A percentile compares a stretch with the other conserved stretches of the same genome.
phyloP scores from a whole-genome alignment of 169 alveolate species.

The Cryptosporidium muris region DNA sequence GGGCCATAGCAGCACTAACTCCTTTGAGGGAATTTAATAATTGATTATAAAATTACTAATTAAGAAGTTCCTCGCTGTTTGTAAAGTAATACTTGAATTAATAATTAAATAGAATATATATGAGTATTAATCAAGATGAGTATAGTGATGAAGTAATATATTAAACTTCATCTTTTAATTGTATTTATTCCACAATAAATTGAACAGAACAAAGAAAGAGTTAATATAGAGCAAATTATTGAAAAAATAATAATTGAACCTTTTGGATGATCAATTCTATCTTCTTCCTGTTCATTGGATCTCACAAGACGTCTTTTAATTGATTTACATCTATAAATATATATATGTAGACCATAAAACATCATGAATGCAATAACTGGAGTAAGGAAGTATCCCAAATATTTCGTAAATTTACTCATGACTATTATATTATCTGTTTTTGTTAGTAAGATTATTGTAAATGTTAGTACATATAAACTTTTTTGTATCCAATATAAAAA shows the following conservation, averaged over 20 bases:
- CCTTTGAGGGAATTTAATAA: too few relatives aligned
- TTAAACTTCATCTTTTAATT: too few relatives aligned
- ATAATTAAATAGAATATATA: too few relatives aligned
- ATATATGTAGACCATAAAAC: constrained; percentile 29
- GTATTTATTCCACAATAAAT: too few relatives aligned
- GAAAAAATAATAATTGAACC: constrained; percentile 49
- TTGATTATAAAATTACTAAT: too few relatives aligned
- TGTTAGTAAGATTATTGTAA: constrained; percentile 71
- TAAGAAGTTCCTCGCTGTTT: too few relatives aligned
- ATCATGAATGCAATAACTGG: constrained; percentile 17
- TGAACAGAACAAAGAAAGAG: constrained; percentile 1
- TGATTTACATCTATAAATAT: constrained; percentile 28
- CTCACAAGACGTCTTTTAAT: constrained; percentile 51
- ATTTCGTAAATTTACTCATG: neutral
- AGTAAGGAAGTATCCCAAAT: constrained; percentile 14
- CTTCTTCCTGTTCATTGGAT: constrained; percentile 56
- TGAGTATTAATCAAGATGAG: too few relatives aligned
- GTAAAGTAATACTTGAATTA: too few relatives aligned
- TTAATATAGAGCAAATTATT: constrained; percentile 22
- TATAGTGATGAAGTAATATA: too few relatives aligned
- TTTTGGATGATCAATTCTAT: constrained; percentile 61
- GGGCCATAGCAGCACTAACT: neutral
- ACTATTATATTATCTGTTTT: constrained; percentile 39
- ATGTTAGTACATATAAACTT: constrained; percentile 75
- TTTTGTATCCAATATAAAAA: constrained; percentile 78